Base-by-base conservation (phyloP, 1,139 yeast genomes). In the Geotrichum fermentans region DNA sequence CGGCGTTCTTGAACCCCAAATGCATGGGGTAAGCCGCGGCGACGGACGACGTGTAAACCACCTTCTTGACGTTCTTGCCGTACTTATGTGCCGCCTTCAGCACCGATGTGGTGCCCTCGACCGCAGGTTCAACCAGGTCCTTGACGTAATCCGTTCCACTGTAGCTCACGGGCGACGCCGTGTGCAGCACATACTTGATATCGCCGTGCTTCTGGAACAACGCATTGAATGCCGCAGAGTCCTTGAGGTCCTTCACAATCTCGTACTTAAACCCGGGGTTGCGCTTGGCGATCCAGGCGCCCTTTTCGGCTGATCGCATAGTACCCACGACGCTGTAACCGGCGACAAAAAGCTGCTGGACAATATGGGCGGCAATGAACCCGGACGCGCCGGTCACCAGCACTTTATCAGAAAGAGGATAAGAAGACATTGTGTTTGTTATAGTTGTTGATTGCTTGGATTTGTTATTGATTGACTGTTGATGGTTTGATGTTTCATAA, bases 321-420 rank as follows among this genome's bases (percentile, higher is more conserved):
- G 82, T 73, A 8, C 83, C 85, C 18, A 81, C 68, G 11, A 82
- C 85, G 1, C 62, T 61, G 60, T 75, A 78, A 14, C 74, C 77
- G 42, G 61, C 58, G 40, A 53, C 51, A 34, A 67, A 55, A 35
- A 67, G 61, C 24, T 57, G 65, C 32, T 61, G 60, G 16, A 69
- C 63, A 40, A 75, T 65, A 55, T 77, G 77, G 48, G 70, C 73
- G 32, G 80, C 80, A 54, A n/a, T n/a, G n/a, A n/a, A n/a, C n/a
- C n/a, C n/a, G n/a, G n/a, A n/a, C n/a, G n/a, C n/a, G n/a, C n/a
- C n/a, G n/a, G n/a, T n/a, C n/a, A n/a, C n/a, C n/a, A n/a, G n/a
- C n/a, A n/a, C n/a, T n/a, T n/a, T n/a, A n/a, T n/a, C n/a, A n/a
- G n/a, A n/a, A n/a, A n/a, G n/a, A n/a, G n/a, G n/a, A n/a, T n/a